Conservation (phyloP, 2,329 filamentous ascomycete species). For the Coleophoma cylindrospora region DNA sequence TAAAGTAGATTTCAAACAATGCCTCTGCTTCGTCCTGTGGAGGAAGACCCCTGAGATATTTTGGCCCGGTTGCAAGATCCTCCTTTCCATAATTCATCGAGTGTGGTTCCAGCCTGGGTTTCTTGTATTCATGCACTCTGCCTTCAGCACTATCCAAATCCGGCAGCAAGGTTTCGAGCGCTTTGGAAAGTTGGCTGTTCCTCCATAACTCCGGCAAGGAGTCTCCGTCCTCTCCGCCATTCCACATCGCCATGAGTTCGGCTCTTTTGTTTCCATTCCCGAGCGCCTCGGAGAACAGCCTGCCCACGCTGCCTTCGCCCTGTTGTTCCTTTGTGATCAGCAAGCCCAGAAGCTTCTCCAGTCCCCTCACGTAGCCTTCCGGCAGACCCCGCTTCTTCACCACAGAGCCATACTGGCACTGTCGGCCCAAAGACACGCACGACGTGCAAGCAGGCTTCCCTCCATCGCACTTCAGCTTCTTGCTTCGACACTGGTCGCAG, state of each 20-base stretch:
- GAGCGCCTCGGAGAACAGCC: slow-evolving; percentile 23
- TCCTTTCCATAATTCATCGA: background rate
- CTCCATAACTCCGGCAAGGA: slow-evolving; percentile 23
- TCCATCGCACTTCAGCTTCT: slow-evolving; percentile 53
- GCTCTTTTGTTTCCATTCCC: slow-evolving; percentile 31
- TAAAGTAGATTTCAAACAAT: slow-evolving; percentile 61
- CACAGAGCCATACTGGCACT: slow-evolving; percentile 60
- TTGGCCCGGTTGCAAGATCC: background rate
- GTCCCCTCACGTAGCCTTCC: slow-evolving; percentile 69
- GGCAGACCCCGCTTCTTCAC: slow-evolving; percentile 72
- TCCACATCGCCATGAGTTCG: slow-evolving; percentile 19
- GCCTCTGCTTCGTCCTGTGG: slow-evolving; percentile 47
- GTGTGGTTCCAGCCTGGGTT: background rate
- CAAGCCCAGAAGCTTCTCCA: slow-evolving; percentile 54
- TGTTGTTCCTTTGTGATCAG: background rate
- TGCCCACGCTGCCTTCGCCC: slow-evolving; percentile 38
- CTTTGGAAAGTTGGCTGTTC: slow-evolving; percentile 5
- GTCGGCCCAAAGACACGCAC: slow-evolving; percentile 40
- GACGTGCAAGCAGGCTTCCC: slow-evolving; percentile 56
- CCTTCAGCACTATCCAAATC: background rate
- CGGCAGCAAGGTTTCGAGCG: background rate
- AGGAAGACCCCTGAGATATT: slow-evolving; percentile 36
- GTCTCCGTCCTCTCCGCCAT: slow-evolving; percentile 37
- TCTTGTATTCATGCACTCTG: background rate
- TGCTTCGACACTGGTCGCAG: slow-evolving; percentile 44